Conservation (phyloP, 73 alveolate species). For the Urostyla sp. region DNA sequence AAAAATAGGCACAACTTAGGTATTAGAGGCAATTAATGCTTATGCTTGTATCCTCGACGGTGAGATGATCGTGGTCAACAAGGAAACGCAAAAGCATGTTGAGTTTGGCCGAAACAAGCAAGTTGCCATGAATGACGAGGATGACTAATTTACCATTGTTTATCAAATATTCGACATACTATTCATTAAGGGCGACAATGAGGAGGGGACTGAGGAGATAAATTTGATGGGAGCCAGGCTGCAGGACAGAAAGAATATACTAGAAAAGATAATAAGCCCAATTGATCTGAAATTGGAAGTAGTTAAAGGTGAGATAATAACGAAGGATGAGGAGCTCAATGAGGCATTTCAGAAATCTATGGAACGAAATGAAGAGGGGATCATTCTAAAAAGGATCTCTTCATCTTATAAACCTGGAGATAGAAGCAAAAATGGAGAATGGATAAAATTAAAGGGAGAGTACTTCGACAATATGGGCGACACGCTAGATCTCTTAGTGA, state of each 20-base stretch:
- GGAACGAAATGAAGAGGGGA: conserved; percentile 95
- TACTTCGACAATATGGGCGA: conserved; percentile 95
- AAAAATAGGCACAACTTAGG: conserved; percentile 75
- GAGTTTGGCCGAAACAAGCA: conserved; percentile 96
- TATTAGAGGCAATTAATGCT: conserved; percentile 81
- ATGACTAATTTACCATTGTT: conserved; percentile 73
- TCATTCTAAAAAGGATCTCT: conserved; percentile 85
- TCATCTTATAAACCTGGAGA: conserved; percentile 93
- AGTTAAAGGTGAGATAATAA: conserved; percentile 79
- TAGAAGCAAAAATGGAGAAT: conserved; percentile 84
- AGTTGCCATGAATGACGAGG: conserved; percentile 91
- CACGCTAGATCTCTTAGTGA: conserved; percentile 92
- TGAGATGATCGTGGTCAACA: conserved; percentile 94
- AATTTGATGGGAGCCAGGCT: conserved; percentile 87
- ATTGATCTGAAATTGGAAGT: conserved; percentile 88
- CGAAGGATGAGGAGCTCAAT: conserved; percentile 81
- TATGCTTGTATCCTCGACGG: conserved; percentile 95
- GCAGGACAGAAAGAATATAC: conserved; percentile 84
- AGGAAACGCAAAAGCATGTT: conserved; percentile 73
- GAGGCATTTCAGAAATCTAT: conserved; percentile 87
- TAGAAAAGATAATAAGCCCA: conserved; percentile 74
- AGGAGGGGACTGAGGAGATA: conserved; percentile 64
- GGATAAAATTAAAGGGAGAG: conserved; percentile 98
- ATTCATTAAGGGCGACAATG: conserved; percentile 83
- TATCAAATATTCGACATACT: conserved; percentile 94